Evolutionary conservation across 129 eudicot genomes (phyloP).

Genomic region (Tanacetum coccineum): DNA sequence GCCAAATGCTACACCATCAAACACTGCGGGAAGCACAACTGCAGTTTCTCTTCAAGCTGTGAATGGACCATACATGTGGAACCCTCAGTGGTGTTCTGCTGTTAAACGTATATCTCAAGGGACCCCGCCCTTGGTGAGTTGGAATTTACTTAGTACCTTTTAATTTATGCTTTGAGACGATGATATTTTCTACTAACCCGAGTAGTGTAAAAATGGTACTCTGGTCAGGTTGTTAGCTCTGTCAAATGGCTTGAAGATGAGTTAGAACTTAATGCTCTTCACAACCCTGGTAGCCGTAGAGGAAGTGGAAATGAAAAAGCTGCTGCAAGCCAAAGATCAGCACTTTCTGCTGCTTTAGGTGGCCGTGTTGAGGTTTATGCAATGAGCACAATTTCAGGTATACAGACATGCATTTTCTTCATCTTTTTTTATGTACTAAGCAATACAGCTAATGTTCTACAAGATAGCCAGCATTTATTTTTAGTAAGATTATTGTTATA

Average conservation of each 20-base stretch:
- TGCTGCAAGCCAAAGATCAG: constrained; percentile 79
- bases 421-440: not conserved
- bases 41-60: constrained; percentile 86
- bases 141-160: not conserved
- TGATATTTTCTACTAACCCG: not conserved
- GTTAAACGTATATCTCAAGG: constrained; percentile 93
- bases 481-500: not conserved
- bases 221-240: constrained; percentile 91
- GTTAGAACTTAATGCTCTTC: constrained; percentile 98
- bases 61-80: constrained; percentile 97
- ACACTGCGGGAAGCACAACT: constrained; percentile 64
- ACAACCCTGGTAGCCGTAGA: constrained; percentile 92
- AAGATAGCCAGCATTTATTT: constrained; percentile 4
- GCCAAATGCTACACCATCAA: constrained; percentile 53
- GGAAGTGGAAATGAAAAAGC: constrained; percentile 96
- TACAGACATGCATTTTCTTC: not conserved
- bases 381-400: constrained; percentile 95
- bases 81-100: constrained; percentile 78
- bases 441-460: no score
- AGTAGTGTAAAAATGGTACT: not conserved
- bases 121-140: constrained; percentile 97
- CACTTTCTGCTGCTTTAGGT: constrained; percentile 97
- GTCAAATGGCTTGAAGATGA: constrained; percentile 99
- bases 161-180: not conserved
- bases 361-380: constrained; percentile 86